Evolutionary conservation across 495 filamentous ascomycete species (phyloP), one percentile per base, ranked within the genome.

Genomic region (Collariella sp.): DNA sequence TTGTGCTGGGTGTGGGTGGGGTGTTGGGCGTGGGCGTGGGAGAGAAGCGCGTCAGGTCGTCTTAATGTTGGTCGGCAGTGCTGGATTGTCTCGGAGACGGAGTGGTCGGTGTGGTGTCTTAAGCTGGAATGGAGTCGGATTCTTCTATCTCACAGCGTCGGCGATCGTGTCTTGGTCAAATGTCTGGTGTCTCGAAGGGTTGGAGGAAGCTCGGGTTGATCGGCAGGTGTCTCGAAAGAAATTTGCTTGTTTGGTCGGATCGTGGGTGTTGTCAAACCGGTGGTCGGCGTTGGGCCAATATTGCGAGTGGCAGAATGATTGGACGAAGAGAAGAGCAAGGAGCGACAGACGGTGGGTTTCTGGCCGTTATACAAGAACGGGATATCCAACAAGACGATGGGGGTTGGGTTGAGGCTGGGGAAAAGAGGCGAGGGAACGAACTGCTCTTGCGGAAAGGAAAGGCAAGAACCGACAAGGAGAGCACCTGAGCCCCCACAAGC

Each of bases 361-460:
- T 26, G 38, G 23, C n/a, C 33, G 31, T 19, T 19, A 4, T 47
- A 46, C 15, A n/a, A n/a, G n/a, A n/a, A n/a, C n/a, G n/a, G 7
- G 3, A 3, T 50, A 40, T 40, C 36, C 36, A 41, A 41, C 26
- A 31, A 31, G 26, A 26, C 41, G 44, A 49, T 43, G 22, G 48
- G 49, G 55, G 36, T 46, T 47, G 42, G 19, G 10, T 10, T 16
- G 55, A 42, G 43, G 49, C 44, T 47, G 42, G 47, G 42, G 36
- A 54, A 23, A 42, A 38, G 35, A 51, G 42, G 12, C 38, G 35
- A 41, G 47, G 38, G 36, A 48, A 41, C 43, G 19, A 54, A 33
- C 5, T 31, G 26, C 5, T 46, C 26, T n/a, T n/a, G n/a, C 49
- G 34, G 39, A 46, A 59, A 23, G 16, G 36, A 24, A 42, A 46